Conservation (phyloP, 805 yeast species). For the Kazachstania martiniae region DNA sequence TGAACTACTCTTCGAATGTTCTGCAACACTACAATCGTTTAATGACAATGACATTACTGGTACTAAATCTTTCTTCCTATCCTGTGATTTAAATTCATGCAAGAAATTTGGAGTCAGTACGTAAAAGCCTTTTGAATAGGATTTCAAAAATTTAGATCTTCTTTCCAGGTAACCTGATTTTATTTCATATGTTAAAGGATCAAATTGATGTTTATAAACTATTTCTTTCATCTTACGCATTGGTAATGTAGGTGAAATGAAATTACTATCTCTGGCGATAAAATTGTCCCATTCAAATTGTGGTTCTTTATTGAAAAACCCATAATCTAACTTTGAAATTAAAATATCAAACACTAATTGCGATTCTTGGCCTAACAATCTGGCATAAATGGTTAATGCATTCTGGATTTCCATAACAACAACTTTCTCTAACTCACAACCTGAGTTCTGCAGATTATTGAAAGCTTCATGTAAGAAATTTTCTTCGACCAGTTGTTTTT, state of each 20-base stretch:
- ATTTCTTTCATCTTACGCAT: constrained; percentile 54
- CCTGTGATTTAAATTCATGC: constrained; percentile 82
- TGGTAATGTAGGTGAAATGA: constrained; percentile 52
- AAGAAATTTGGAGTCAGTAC: constrained; percentile 80
- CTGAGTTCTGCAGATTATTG: constrained; percentile 75
- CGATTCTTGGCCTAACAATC: constrained; percentile 60
- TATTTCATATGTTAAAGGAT: constrained; percentile 56
- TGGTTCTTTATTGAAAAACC: constrained; percentile 68
- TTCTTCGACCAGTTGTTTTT: constrained; percentile 71
- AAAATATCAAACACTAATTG: constrained; percentile 57
- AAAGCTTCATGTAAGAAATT: constrained; percentile 82
- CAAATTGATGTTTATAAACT: constrained; percentile 54
- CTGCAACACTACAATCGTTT: constrained; percentile 71
- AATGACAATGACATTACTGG: constrained; percentile 79
- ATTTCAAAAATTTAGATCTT: constrained; percentile 81
- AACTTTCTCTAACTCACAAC: constrained; percentile 78
- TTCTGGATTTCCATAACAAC: constrained; percentile 81
- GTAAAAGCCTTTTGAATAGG: constrained; percentile 85
- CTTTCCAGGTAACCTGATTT: constrained; percentile 79
- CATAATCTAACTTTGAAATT: constrained; percentile 53
- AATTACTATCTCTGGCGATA: constrained; percentile 58
- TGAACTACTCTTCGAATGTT: constrained; percentile 58
- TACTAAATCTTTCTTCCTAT: constrained; percentile 65
- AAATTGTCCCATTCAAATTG: constrained; percentile 84
- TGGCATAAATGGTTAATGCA: constrained; percentile 63